Evolutionary conservation across 2,329 filamentous ascomycete genomes (phyloP).

Genomic region (Verticillium dahliae): DNA sequence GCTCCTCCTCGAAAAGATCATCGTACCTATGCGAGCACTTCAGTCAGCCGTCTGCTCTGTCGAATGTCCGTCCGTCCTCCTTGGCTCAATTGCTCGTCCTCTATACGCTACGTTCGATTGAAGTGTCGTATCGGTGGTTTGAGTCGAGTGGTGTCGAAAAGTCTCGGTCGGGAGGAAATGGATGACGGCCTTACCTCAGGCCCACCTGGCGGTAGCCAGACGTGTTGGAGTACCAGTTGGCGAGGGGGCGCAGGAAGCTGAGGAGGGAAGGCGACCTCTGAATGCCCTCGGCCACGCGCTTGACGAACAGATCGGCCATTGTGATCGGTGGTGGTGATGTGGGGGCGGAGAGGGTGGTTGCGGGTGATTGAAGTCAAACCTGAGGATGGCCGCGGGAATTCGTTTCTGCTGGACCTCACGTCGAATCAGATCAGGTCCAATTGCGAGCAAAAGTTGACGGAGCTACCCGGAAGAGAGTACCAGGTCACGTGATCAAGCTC

Average conservation of each 20-base stretch:
- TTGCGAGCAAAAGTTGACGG: constrained; percentile 6
- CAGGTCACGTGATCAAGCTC: background rate
- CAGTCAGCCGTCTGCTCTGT: background rate
- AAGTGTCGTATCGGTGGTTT: background rate
- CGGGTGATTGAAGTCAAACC: background rate
- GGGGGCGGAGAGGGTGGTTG: constrained; percentile 7
- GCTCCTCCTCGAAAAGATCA: constrained; percentile 92
- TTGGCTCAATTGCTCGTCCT: background rate
- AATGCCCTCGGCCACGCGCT: constrained; percentile 29
- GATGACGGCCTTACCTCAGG: constrained; percentile 58
- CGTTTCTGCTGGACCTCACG: background rate
- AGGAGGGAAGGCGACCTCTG: constrained; percentile 80
- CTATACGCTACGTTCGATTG: background rate
- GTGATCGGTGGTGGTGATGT: constrained; percentile 19
- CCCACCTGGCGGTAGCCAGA: constrained; percentile 91
- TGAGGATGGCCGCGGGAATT: constrained; percentile 2
- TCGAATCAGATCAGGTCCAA: constrained; percentile 9
- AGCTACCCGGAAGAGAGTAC: background rate
- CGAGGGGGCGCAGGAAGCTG: constrained; percentile 71
- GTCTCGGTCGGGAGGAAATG: background rate
- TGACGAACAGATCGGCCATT: constrained; percentile 56
- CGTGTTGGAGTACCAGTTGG: constrained; percentile 84
- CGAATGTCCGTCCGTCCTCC: background rate
- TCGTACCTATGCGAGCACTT: constrained; percentile 60
- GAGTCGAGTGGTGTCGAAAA: background rate